Conservation (phyloP, 73 alveolate species). For the Uronychia setigera region DNA sequence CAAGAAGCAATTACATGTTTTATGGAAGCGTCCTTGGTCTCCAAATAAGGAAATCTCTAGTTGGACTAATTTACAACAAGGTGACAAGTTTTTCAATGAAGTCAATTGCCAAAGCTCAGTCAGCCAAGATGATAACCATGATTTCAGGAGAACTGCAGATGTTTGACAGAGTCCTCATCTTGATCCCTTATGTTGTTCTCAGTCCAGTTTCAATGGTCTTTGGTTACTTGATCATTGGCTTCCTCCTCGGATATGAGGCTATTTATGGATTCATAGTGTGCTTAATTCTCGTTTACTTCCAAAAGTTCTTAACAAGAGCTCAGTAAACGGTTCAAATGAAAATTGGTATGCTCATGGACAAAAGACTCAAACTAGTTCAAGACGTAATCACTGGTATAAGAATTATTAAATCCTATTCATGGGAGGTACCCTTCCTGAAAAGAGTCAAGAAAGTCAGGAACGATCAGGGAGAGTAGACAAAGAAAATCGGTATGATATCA, state of each 20-base stretch:
- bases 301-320: not conserved
- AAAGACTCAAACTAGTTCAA: constrained; percentile 33
- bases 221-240: constrained; percentile 9
- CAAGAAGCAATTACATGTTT: too few relatives aligned
- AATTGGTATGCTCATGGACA: not conserved
- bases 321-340: too few relatives aligned
- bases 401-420: constrained; percentile 44
- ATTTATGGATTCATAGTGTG: not conserved
- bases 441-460: constrained; percentile 20
- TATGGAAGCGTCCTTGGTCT: too few relatives aligned
- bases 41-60: constrained; percentile 11
- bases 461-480: not conserved
- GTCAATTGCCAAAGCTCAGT: constrained; percentile 14
- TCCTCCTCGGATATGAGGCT: not conserved
- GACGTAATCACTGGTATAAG: constrained; percentile 57
- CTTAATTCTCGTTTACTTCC: not conserved
- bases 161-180: constrained; percentile 5
- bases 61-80: constrained; percentile 10
- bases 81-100: constrained; percentile 1
- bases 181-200: constrained; percentile 13
- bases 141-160: constrained; percentile 17
- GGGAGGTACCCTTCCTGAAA: constrained; percentile 52
- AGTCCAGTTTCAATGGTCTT: constrained; percentile 1
- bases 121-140: constrained; percentile 18
- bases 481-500: not conserved